phyloP scores from a whole-genome alignment of 306 rosid genomes.

The Vachellia collinsii region DNA sequence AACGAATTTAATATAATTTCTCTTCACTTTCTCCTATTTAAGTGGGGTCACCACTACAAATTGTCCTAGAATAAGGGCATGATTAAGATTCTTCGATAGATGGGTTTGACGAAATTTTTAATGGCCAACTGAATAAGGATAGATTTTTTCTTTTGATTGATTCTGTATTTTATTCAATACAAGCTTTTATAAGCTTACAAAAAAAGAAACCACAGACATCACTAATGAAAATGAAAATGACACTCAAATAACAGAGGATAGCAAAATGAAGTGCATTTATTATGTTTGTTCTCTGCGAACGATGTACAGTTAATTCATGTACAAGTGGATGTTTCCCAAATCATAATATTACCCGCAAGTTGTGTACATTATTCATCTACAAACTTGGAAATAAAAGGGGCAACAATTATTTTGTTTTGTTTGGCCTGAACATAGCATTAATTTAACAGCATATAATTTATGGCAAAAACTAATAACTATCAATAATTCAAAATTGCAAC shows the following conservation, averaged over 20 bases:
- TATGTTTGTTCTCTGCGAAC: background rate
- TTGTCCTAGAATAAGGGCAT: background rate
- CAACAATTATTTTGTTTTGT: background rate
- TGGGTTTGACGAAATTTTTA: no score
- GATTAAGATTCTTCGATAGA: background rate
- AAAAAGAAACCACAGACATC: background rate
- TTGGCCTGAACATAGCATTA: background rate
- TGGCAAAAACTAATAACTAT: background rate
- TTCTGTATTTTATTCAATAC: background rate
- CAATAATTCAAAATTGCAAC: background rate
- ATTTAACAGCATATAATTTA: background rate
- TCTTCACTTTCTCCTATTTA: background rate
- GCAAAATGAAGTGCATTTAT: constrained; percentile 8
- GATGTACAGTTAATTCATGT: background rate
- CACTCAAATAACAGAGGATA: background rate
- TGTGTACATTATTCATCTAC: background rate
- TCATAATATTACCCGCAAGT: background rate
- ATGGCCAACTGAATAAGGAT: background rate
- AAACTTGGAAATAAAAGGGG: background rate
- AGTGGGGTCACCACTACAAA: background rate
- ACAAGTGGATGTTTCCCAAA: background rate
- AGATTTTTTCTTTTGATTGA: background rate
- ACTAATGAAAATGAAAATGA: background rate
- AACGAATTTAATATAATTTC: background rate
- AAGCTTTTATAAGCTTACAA: background rate